Evolutionary conservation across 441 rosid species (phyloP), one percentile per base, ranked within the genome.

Genomic region (Hura crepitans): DNA sequence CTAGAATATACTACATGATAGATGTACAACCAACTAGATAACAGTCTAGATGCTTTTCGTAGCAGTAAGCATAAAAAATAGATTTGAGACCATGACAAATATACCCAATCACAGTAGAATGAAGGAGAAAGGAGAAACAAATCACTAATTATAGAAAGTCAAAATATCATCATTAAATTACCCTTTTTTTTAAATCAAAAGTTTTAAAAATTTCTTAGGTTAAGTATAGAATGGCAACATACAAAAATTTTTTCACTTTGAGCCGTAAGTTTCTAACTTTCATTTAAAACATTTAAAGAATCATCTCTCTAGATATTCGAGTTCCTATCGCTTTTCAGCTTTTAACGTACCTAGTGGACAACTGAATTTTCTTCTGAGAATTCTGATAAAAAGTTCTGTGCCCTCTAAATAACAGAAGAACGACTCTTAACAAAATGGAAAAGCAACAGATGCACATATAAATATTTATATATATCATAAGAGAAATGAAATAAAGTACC

Each of bases 401-500:
- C 54, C 20, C 28, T 20, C 18, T 18, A 57, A 55, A 56, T 12
- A 45, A 37, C 31, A 58, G n/a, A 56, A 57, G 15, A 28, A 57
- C 31, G 20, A 6, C 39, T 25, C n/a, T 31, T 9, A 65, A 25
- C 31, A 47, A 39, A 45, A 62, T 27, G 43, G 1, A 66, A 50
- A 51, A 46, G 27, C 3, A 9, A 14, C 13, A 37, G 15, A 9
- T 33, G 47, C 55, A 68, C 4, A 51, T 2, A 49, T 28, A 31
- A 18, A 49, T 46, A 51, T 14, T 5, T 17, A 62, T 33, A 10
- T n/a, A 60, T 2, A 62, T 6, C 30, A 45, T 15, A 23, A 62
- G 68, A 51, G 33, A 64, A 57, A 51, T 66, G 46, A 68, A 56
- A 65, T 30, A 70, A 27, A 66, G 65, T 51, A 69, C 98, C 98